These are phyloP conservation scores for Pascua sp. DNA, from an alignment of 1,284 basidiomycete species.

Conservation along the genomic window DNA sequence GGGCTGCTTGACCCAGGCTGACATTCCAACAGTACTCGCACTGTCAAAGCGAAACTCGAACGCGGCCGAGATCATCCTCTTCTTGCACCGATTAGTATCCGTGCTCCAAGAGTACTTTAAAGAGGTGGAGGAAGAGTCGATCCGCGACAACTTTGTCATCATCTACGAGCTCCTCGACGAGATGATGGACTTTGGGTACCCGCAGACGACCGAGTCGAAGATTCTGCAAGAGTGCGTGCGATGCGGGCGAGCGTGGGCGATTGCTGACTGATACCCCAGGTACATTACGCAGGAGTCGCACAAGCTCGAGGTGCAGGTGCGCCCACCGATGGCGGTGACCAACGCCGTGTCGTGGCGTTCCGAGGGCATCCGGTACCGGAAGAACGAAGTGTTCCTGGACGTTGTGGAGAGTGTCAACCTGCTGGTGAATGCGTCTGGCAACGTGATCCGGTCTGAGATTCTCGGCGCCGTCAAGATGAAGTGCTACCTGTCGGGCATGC, in stretches of 20 bases:
- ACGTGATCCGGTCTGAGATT: conserved; percentile 96
- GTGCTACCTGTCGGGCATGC: conserved; percentile 98
- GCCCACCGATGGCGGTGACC: conserved; percentile 95
- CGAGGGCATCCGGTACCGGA: conserved; percentile 94
- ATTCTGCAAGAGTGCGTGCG: conserved; percentile 85
- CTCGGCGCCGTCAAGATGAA: conserved; percentile 99
- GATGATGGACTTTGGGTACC: conserved; percentile 99
- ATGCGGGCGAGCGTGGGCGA: neutral
- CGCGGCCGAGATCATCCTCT: conserved; percentile 93
- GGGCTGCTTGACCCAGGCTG: neutral
- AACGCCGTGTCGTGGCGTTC: conserved; percentile 99
- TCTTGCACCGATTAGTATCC: conserved; percentile 80
- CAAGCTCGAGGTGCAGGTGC: conserved; percentile 94
- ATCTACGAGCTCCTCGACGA: conserved; percentile 97
- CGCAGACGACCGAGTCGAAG: conserved; percentile 98
- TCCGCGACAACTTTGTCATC: conserved; percentile 97
- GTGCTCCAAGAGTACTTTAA: conserved; percentile 96
- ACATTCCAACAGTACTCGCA: conserved; percentile 68
- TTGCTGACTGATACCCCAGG: conserved; percentile 39
- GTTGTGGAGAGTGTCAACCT: conserved; percentile 97
- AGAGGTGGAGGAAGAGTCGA: conserved; percentile 97
- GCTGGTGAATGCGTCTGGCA: conserved; percentile 92
- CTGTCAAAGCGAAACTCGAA: conserved; percentile 95
- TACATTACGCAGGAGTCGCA: conserved; percentile 99
- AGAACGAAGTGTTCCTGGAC: conserved; percentile 99